These are phyloP conservation scores for Sphaerostilbella broomeana DNA, from an alignment of 2,329 filamentous ascomycete species.

Conservation along the genomic window DNA sequence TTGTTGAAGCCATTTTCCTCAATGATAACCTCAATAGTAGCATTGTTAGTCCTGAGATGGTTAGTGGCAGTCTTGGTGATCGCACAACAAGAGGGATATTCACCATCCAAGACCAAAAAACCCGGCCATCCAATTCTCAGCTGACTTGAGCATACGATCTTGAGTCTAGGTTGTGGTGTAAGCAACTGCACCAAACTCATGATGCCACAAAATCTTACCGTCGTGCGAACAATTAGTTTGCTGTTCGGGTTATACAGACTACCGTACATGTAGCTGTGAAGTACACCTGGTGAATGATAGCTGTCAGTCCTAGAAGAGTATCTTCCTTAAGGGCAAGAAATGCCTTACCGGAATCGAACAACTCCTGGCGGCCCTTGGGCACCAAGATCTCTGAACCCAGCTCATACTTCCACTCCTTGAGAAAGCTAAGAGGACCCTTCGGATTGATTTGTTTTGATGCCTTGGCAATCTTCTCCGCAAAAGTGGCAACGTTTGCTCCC, in stretches of 20 bases:
- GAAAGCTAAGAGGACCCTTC: conserved; percentile 54
- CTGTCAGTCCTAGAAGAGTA: neutral
- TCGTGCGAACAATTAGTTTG: conserved; percentile 68
- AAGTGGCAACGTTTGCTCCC: conserved; percentile 45
- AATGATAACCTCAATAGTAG: conserved; percentile 65
- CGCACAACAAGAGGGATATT: conserved; percentile 1
- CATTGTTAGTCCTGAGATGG: conserved; percentile 53
- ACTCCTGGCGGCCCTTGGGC: conserved; percentile 64
- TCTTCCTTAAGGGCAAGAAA: neutral
- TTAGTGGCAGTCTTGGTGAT: conserved; percentile 3
- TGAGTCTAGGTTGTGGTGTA: conserved; percentile 45
- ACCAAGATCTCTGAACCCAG: conserved; percentile 67
- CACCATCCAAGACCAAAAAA: conserved; percentile 70
- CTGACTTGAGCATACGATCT: conserved; percentile 69
- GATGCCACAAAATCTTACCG: conserved; percentile 30
- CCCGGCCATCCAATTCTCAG: conserved; percentile 71
- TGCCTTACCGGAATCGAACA: conserved; percentile 54
- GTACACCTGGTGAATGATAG: conserved; percentile 39
- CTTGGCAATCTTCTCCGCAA: conserved; percentile 53
- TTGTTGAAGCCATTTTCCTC: conserved; percentile 61
- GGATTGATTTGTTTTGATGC: conserved; percentile 48
- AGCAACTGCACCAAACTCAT: neutral
- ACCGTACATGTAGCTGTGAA: conserved; percentile 68
- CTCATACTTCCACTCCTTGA: conserved; percentile 62
- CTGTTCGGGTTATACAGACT: conserved; percentile 63